Evolutionary conservation across 139 green algal species (phyloP), one percentile per base, ranked within the genome.

Genomic region (Coccomyxa sp.): DNA sequence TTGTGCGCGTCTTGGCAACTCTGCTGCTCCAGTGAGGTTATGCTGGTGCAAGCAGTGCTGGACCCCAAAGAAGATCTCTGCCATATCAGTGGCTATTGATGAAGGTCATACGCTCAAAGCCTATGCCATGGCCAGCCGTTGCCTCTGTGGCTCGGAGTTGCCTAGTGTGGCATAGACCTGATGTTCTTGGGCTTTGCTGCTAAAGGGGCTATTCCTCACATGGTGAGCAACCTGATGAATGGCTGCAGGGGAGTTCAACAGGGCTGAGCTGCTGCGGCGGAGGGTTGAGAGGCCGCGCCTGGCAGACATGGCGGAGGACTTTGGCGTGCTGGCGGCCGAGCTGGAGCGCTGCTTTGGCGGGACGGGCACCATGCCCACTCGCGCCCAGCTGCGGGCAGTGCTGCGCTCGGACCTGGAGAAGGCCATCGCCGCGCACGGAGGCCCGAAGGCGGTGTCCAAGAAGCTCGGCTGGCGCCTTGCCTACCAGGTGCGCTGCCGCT

Each of bases 351-450:
- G 68, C 34, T 92, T 86, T 74, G 84, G 83, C 3, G 80, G 68
- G 7, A n/a, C 54, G 0, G 50, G 74, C 0, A 74, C 78, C 16
- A 68, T 92, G 36, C 88, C 88, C 0, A 76, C 73, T 3, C 70
- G 87, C 37, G 69, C 36, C 16, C 50, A 86, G 18, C 74, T 92
- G 55, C 76, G 85, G 0, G 76, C 74, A 39, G 82, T 85, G 75
- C 70, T 77, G 37, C 76, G 55, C 35, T n/a, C 37, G 0, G 75
- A 79, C 55, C 75, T 79, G 35, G 55, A 73, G 69, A 69, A 77
- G 79, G 89, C 89, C 4, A 88, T 93, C 10, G 70, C 70, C 7
- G 77, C 81, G 0, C 89, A 92, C 79, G 89, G 89, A 24, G 86
- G 86, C 41, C 55, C 69, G 29, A 37, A 34, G 6, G 68, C 31